These are phyloP conservation scores for Caloboletus firmus DNA, from an alignment of 1,284 basidiomycete genomes.

Conservation along the genomic window DNA sequence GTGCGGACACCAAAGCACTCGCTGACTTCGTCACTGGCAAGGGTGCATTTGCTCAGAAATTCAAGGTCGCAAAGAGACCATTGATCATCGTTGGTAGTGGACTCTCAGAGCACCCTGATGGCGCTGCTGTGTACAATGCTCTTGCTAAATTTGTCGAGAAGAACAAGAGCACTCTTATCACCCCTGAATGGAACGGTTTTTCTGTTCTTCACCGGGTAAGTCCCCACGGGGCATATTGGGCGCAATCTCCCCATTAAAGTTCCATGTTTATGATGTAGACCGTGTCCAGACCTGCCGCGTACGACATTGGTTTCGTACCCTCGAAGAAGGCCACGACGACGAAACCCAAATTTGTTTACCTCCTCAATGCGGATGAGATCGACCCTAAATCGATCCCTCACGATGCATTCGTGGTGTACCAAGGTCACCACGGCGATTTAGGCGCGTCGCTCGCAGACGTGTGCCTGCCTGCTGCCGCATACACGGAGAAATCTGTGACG, in stretches of 20 bases:
- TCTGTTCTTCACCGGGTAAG: constrained; percentile 87
- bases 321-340: constrained; percentile 73
- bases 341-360: constrained; percentile 94
- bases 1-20: constrained; percentile 77
- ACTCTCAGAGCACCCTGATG: constrained; percentile 85
- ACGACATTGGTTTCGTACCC: constrained; percentile 92
- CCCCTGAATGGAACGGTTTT: constrained; percentile 95
- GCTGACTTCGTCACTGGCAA: constrained; percentile 80
- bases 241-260: constrained; percentile 24
- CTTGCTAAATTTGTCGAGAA: constrained; percentile 81
- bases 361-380: constrained; percentile 95
- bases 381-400: constrained; percentile 89
- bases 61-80: constrained; percentile 90
- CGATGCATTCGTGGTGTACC: constrained; percentile 97
- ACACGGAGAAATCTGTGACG: constrained; percentile 93
- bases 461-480: constrained; percentile 89
- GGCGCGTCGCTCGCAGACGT: constrained; percentile 98
- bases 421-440: constrained; percentile 97
- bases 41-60: constrained; percentile 80
- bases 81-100: constrained; percentile 93
- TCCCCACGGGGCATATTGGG: neutral
- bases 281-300: constrained; percentile 93
- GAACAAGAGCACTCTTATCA: constrained; percentile 77
- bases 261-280: constrained; percentile 39
- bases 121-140: constrained; percentile 75